Percentiles rank a stretch among this genome's conserved stretches.
phyloP scores from a whole-genome alignment of 2,329 filamentous ascomycete species.

The Claviceps citrina region DNA sequence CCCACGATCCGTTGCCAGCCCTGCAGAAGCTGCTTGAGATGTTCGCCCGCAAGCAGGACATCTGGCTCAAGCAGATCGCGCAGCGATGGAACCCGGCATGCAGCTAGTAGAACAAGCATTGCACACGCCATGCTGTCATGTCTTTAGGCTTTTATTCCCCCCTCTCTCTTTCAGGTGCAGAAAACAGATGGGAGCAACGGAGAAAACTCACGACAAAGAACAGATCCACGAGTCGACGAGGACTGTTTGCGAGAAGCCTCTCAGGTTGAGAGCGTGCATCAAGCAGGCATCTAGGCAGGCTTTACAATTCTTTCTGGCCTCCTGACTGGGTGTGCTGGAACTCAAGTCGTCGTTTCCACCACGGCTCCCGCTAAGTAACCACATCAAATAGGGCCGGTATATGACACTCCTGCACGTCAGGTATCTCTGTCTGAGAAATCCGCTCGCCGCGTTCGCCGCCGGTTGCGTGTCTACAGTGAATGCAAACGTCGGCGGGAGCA shows the following conservation, averaged over 20 bases:
- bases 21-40: slow-evolving; percentile 24
- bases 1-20: slow-evolving; percentile 27
- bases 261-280: slow-evolving; percentile 32
- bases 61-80: slow-evolving; percentile 23
- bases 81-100: slow-evolving; percentile 24
- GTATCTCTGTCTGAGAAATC: slow-evolving; percentile 34
- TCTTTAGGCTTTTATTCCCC: background rate
- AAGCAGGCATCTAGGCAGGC: slow-evolving; percentile 32
- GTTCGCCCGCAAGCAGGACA: slow-evolving; percentile 23
- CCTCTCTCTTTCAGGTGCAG: background rate
- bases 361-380: slow-evolving; percentile 27
- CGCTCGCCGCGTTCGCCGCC: slow-evolving; percentile 26
- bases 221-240: slow-evolving; percentile 41
- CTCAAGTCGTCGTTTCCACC: slow-evolving; percentile 12
- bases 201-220: slow-evolving; percentile 32
- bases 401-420: slow-evolving; percentile 37
- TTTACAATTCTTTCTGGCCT: slow-evolving; percentile 26
- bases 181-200: background rate
- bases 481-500: slow-evolving; percentile 26
- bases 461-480: slow-evolving; percentile 22
- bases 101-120: slow-evolving; percentile 33
- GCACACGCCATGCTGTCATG: slow-evolving; percentile 29
- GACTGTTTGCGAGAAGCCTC: slow-evolving; percentile 33
- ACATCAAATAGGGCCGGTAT: slow-evolving; percentile 35
- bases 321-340: slow-evolving; percentile 14